Conservation (phyloP, 352 stramenopile genomes). For the Pythium phragmiticola region DNA sequence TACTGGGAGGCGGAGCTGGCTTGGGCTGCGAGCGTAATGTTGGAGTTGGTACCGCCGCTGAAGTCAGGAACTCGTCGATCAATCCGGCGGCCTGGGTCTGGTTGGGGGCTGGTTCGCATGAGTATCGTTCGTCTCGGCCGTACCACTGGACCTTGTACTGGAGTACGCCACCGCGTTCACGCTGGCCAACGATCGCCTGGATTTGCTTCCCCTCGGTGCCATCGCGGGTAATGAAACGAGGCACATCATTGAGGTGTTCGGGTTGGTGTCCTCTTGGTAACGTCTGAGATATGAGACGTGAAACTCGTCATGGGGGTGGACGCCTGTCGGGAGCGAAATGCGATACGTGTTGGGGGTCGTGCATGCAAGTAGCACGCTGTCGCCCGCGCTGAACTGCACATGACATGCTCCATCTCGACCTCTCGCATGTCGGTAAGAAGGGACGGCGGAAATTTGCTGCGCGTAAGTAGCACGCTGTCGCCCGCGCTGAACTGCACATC, state of each 20-base stretch:
- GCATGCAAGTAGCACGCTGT: too few relatives aligned
- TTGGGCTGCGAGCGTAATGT: not conserved
- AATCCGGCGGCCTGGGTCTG: not conserved
- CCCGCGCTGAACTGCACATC: too few relatives aligned
- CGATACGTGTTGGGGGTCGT: constrained; percentile 19
- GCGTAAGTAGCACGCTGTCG: too few relatives aligned
- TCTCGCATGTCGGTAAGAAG: too few relatives aligned
- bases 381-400: too few relatives aligned
- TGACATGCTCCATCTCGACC: too few relatives aligned
- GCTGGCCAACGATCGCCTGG: constrained; percentile 5
- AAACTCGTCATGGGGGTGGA: constrained; percentile 27
- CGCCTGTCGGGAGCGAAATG: constrained; percentile 11
- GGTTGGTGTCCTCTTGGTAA: constrained; percentile 20
- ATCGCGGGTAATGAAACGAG: constrained; percentile 6
- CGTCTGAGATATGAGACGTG: constrained; percentile 15
- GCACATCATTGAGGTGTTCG: not conserved
- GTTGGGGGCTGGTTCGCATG: constrained; percentile 3
- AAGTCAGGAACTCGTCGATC: not conserved
- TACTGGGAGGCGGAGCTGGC: too few relatives aligned
- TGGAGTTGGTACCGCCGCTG: not conserved
- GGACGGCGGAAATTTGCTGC: too few relatives aligned
- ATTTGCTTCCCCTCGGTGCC: constrained; percentile 7
- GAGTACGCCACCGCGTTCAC: not conserved
- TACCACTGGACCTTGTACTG: constrained; percentile 12
- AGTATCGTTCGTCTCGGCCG: not conserved